Base-by-base conservation (phyloP, 208 protist genomes). In the Angomonas desouzai region DNA sequence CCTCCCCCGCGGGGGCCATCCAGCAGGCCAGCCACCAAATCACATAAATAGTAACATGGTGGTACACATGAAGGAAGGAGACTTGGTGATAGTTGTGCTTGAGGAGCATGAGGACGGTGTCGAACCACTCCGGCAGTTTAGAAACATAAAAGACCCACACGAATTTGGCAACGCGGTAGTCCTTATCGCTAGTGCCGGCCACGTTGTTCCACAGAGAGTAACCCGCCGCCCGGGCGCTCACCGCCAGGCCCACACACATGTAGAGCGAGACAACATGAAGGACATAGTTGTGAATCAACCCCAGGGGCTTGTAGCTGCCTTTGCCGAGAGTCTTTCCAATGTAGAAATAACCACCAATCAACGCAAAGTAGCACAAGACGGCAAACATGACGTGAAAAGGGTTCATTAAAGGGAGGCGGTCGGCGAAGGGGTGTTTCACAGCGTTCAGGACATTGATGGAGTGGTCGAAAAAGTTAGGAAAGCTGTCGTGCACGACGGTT, bases 31-130 rank as follows among this genome's bases (percentile, higher is more conserved):
- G 32, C 61, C 71, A 90, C 83, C 83, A 93, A 56, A 93, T 81
- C 20, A 76, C 70, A 63, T 79, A 89, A 48, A 93, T 80, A 10
- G 83, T 81, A n/a, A 74, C 53, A 65, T 93, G 87, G 72, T 91
- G 87, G 61, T 91, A 93, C 10, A 93, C 62, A 68, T 93, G 87
- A 10, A 93, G 79, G 59, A 91, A 91, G 53, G 69, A 80, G 7
- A 93, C 79, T 57, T 92, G 86, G 48, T 64, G 84, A 47, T 83
- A 83, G 72, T 90, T 91, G 48, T 90, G 72, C 70, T 89, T 85
- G 16, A 91, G 62, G 27, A 85, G 51, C 77, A 93, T 86, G 22
- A 91, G 65, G 27, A 88, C 72, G 18, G 87, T 93, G 69, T 90
- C 87, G 7, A 83, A 69, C 77, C 80, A 93, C 55, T 93, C 87